Conservation (phyloP, 2,329 filamentous ascomycete genomes). For the Amauroascus niger region DNA sequence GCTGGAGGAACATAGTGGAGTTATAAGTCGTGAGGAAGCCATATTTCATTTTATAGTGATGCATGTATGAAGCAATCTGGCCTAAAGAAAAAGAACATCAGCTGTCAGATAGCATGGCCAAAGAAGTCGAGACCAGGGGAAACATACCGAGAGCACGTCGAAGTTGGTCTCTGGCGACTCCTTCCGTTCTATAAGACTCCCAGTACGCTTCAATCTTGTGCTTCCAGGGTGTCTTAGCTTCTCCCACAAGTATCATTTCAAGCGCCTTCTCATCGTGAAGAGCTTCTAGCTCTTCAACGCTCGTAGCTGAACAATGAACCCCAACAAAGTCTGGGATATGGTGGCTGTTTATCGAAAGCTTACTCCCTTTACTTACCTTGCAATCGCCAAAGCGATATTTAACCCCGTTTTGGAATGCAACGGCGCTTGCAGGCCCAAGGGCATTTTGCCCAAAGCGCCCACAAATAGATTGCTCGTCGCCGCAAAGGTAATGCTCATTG, state of each 20-base stretch:
- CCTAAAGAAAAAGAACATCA: conserved; percentile 3
- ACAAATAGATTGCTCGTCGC: conserved; percentile 14
- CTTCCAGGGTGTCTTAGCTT: conserved; percentile 15
- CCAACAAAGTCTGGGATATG: not conserved
- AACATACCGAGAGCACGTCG: not conserved
- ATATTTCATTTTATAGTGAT: conserved; percentile 12
- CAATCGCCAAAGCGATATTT: conserved; percentile 12
- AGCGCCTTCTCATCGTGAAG: not conserved
- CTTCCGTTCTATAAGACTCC: not conserved
- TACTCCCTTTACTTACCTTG: conserved; percentile 9
- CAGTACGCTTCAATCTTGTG: conserved; percentile 6
- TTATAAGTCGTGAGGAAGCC: conserved; percentile 15
- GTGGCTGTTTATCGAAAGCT: not conserved
- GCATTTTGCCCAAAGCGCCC: conserved; percentile 13
- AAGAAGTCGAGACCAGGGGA: not conserved
- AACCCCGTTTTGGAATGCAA: conserved; percentile 4
- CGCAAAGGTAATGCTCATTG: conserved; percentile 11
- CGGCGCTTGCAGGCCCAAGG: conserved; percentile 8
- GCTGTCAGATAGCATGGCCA: not conserved
- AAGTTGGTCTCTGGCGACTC: not conserved
- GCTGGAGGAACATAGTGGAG: conserved; percentile 14
- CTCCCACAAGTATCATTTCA: conserved; percentile 10
- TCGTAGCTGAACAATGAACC: not conserved
- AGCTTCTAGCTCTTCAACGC: not conserved
- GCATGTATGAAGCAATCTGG: conserved; percentile 15